Base-by-base conservation (phyloP, 352 stramenopile species). In the Aphanomyces stellatus region DNA sequence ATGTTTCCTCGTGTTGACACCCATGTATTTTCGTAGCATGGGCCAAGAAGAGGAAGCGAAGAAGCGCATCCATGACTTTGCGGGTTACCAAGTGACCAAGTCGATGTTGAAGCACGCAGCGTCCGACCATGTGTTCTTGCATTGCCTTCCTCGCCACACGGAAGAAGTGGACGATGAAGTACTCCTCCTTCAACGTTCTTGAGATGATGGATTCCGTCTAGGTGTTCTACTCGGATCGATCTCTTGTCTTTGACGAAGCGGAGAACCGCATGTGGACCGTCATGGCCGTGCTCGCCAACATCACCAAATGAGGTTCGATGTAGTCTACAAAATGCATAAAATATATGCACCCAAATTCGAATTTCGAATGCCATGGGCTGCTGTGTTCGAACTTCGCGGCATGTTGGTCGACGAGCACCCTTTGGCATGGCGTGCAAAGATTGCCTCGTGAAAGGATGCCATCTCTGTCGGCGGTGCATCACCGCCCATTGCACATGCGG, bases 211-310 rank as follows among this genome's bases (percentile, higher is more conserved):
- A 6, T 37, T 19, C 15, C n/a, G 22, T n/a, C 15, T 53, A 89
- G 76, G 85, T 95, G 33, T 98, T 99, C 72, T 99, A 99, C 78
- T 96, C 84, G 61, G 75, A 95, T 51, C 80, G 93, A 70, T 98
- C 91, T 68, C 75, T 99, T 31, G 96, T 99, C 3, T 99, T 99
- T 59, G 85, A 96, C 46, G 96, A 99, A 79, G 96, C 96, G 0
- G 97, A 99, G 73, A 99, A 99, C 74, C 88, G 97, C 48, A 96
- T 99, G 82, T 99, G 96, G 96, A 99, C 96, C 3, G 96, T 99
- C 69, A 99, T 99, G 96, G 93, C 96, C 30, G 93, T 99, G 40
- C 92, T 88, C 69, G 76, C 84, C 0, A 81, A 85, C 30, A 72
- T 89, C 60, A 33, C 24, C 55, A 64, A 63, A 31, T 48, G 22